Percentiles rank a stretch among this genome's conserved stretches.
These are phyloP conservation scores for Parachaetomium inaequale DNA, from an alignment of 495 filamentous ascomycete genomes.

Conservation along the genomic window DNA sequence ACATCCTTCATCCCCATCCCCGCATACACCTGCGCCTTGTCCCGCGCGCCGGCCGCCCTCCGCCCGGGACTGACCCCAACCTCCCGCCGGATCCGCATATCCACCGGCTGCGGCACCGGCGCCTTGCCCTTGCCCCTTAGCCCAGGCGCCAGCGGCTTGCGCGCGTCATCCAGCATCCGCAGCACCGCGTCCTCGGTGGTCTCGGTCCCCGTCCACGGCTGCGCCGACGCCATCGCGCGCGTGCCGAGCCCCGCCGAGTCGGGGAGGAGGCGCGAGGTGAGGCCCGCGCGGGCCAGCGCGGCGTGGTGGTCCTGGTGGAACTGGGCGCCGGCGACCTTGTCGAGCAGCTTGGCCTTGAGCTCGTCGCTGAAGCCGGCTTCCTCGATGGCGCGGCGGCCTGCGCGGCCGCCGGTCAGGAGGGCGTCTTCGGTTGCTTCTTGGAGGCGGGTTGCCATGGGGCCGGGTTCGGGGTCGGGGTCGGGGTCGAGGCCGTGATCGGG, in stretches of 20 bases:
- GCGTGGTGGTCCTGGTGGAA: slow-evolving; percentile 67
- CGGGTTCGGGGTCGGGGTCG: slow-evolving; percentile 28
- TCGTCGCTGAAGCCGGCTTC: slow-evolving; percentile 87
- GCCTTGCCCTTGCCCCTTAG: slow-evolving; percentile 47
- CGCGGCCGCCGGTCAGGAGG: slow-evolving; percentile 65
- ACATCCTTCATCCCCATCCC: slow-evolving; percentile 51
- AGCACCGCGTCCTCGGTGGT: slow-evolving; percentile 67
- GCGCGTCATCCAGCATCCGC: slow-evolving; percentile 81
- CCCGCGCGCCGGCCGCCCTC: slow-evolving; percentile 72
- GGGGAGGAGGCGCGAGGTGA: slow-evolving; percentile 43
- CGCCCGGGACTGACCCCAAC: slow-evolving; percentile 45
- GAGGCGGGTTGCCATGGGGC: slow-evolving; percentile 72
- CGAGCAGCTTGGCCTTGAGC: slow-evolving; percentile 68
- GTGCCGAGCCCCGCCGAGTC: slow-evolving; percentile 66
- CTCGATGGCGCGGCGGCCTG: slow-evolving; percentile 69
- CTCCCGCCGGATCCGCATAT: slow-evolving; percentile 54
- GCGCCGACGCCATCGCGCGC: slow-evolving; percentile 63
- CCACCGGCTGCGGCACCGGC: slow-evolving; percentile 48
- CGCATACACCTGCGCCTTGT: slow-evolving; percentile 70
- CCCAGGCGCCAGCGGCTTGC: slow-evolving; percentile 62
- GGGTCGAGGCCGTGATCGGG: slow-evolving; percentile 19
- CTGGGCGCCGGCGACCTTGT: slow-evolving; percentile 64
- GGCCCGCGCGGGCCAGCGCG: slow-evolving; percentile 62
- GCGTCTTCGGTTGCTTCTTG: slow-evolving; percentile 76
- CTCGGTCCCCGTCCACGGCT: slow-evolving; percentile 79